phyloP scores from a whole-genome alignment of 768 basidiomycete species.

The Porpolomopsis calyptriformis region DNA sequence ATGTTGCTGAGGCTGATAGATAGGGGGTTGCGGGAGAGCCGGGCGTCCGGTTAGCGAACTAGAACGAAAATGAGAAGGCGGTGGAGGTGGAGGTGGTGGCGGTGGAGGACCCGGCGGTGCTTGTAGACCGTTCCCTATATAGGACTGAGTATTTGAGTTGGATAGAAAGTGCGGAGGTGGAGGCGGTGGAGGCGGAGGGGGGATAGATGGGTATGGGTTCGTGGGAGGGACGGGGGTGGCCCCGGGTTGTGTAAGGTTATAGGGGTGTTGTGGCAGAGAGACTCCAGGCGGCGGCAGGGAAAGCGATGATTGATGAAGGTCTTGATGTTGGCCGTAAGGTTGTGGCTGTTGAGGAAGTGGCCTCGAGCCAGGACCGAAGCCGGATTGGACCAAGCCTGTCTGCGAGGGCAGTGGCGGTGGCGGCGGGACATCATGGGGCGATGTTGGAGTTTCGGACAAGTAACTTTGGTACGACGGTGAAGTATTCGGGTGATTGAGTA shows the following conservation, averaged over 20 bases:
- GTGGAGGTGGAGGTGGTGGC: slow-evolving; percentile 19
- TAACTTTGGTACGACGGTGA: slow-evolving; percentile 25
- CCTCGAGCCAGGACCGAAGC: slow-evolving; percentile 26
- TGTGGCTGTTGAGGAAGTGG: slow-evolving; percentile 39
- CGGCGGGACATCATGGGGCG: slow-evolving; percentile 22
- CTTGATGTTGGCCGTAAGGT: slow-evolving; percentile 27
- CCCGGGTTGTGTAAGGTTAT: slow-evolving; percentile 19
- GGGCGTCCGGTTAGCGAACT: slow-evolving; percentile 30
- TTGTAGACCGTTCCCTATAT: slow-evolving; percentile 10
- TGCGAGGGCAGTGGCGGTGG: slow-evolving; percentile 23
- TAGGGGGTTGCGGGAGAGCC: slow-evolving; percentile 42
- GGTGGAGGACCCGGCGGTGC: too few relatives aligned
- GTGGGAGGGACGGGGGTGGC: slow-evolving; percentile 17
- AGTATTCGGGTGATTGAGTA: slow-evolving; percentile 21
- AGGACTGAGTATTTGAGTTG: slow-evolving; percentile 14
- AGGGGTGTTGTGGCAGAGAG: slow-evolving; percentile 17
- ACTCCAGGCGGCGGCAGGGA: slow-evolving; percentile 19
- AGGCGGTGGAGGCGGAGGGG: slow-evolving; percentile 26
- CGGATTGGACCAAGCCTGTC: slow-evolving; percentile 20
- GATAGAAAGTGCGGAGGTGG: slow-evolving; percentile 12
- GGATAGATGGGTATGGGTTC: slow-evolving; percentile 23
- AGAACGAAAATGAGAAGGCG: slow-evolving; percentile 14
- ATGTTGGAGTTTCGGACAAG: slow-evolving; percentile 20
- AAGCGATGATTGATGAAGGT: slow-evolving; percentile 21
- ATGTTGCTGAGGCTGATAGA: slow-evolving; percentile 28